Evolutionary conservation across 1,139 yeast genomes (phyloP).

Genomic region (Yamadazyma siamensis): DNA sequence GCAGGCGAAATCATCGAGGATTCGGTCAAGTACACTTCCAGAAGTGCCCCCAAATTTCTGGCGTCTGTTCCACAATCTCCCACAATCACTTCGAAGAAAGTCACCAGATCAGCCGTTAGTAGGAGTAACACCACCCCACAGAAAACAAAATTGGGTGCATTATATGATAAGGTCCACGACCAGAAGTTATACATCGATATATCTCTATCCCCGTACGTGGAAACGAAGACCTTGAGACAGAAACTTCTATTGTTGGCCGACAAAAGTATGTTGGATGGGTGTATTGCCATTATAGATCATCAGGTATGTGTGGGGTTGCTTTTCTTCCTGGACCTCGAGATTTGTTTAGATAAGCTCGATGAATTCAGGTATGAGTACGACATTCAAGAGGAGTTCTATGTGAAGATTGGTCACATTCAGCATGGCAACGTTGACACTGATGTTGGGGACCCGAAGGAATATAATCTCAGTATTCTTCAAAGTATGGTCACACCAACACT

Average conservation of each 20-base stretch:
- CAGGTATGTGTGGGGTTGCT: slow-evolving; percentile 45
- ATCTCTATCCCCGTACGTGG: slow-evolving; percentile 32
- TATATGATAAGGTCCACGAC: slow-evolving; percentile 5
- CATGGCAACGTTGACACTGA: slow-evolving; percentile 9
- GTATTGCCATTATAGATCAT: slow-evolving; percentile 45
- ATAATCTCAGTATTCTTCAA: slow-evolving; percentile 13
- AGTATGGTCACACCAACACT: slow-evolving; percentile 5
- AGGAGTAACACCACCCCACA: background rate
- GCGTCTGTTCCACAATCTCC: slow-evolving; percentile 1
- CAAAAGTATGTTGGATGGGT: slow-evolving; percentile 50
- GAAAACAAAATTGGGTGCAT: background rate
- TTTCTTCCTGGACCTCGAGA: slow-evolving; percentile 53
- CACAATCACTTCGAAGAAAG: background rate
- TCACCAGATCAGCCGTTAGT: background rate
- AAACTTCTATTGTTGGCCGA: slow-evolving; percentile 36
- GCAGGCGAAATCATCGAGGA: slow-evolving; percentile 40
- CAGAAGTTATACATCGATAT: slow-evolving; percentile 35
- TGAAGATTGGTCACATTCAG: slow-evolving; percentile 23
- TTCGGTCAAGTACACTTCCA: slow-evolving; percentile 7
- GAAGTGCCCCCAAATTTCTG: background rate
- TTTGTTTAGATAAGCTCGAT: slow-evolving; percentile 45
- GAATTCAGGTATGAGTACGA: slow-evolving; percentile 26
- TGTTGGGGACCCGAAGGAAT: slow-evolving; percentile 9
- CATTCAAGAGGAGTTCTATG: slow-evolving; percentile 30
- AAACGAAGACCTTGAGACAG: slow-evolving; percentile 28